Percentiles rank a stretch among this genome's conserved stretches.
phyloP scores from a whole-genome alignment of 306 rosid genomes.

The Luffa acutangula region DNA sequence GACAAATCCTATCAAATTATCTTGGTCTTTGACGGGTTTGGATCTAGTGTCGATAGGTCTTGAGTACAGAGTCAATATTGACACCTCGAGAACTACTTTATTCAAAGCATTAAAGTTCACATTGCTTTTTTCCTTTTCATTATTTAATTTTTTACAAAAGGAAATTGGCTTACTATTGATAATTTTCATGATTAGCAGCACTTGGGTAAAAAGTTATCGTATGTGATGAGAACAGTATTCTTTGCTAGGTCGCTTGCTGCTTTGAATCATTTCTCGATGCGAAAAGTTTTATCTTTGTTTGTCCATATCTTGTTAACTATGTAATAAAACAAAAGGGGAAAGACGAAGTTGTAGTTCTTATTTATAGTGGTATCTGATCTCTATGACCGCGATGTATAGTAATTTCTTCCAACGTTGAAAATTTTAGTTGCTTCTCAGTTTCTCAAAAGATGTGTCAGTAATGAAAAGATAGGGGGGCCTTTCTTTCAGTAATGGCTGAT shows the following conservation, averaged over 20 bases:
- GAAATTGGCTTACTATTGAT: neutral
- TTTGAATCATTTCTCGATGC: neutral
- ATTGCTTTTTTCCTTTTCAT: conserved; percentile 22
- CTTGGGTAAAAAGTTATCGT: neutral
- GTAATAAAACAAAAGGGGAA: neutral
- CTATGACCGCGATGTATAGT: neutral
- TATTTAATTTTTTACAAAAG: conserved; percentile 38
- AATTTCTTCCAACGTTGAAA: neutral
- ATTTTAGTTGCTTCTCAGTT: neutral
- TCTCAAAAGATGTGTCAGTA: neutral
- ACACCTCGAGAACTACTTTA: conserved; percentile 35
- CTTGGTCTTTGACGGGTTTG: neutral
- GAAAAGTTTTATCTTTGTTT: neutral
- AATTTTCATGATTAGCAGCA: conserved; percentile 6
- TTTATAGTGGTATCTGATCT: neutral
- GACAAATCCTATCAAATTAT: neutral
- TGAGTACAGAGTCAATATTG: conserved; percentile 37
- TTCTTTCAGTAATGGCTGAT: neutral
- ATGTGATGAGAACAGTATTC: neutral
- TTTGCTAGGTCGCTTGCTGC: neutral
- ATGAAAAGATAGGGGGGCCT: neutral
- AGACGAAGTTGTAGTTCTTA: neutral
- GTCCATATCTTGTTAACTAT: neutral
- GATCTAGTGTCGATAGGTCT: conserved; percentile 28
- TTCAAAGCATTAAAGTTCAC: conserved; percentile 36